phyloP scores from a whole-genome alignment of 306 rosid species.

The Fagus crenata region DNA sequence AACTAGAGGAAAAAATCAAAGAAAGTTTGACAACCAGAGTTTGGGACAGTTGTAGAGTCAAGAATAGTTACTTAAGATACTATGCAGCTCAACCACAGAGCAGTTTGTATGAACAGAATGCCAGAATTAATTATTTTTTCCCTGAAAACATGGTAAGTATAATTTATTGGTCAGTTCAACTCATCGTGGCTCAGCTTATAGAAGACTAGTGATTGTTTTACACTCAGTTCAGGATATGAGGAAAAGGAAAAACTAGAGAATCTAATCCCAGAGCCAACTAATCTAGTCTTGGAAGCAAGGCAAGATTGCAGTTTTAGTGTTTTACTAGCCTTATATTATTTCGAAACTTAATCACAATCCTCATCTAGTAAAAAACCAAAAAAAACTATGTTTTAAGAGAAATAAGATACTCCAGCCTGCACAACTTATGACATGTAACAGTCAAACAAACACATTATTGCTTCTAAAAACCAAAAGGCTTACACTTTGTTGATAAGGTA shows the following conservation, averaged over 20 bases:
- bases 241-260: slow-evolving; percentile 13
- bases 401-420: background rate
- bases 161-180: background rate
- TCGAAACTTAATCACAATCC: background rate
- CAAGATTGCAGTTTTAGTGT: slow-evolving; percentile 1
- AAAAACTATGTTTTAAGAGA: background rate
- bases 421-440: background rate
- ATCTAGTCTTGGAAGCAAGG: slow-evolving; percentile 4
- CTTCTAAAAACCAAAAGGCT: background rate
- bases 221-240: slow-evolving; percentile 5
- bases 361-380: too few species aligned
- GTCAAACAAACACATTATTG: background rate
- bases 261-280: slow-evolving; percentile 21
- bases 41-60: background rate
- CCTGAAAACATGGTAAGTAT: background rate
- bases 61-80: background rate
- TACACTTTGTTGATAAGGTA: background rate
- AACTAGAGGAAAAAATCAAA: too few species aligned
- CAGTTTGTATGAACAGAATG: slow-evolving; percentile 4
- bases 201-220: slow-evolving; percentile 2
- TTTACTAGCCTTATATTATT: background rate
- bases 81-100: background rate
- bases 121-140: background rate
- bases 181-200: background rate
- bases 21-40: slow-evolving; percentile 9